These are phyloP conservation scores for Monosporozyma solicola DNA, from an alignment of 805 yeast species.

Conservation along the genomic window DNA sequence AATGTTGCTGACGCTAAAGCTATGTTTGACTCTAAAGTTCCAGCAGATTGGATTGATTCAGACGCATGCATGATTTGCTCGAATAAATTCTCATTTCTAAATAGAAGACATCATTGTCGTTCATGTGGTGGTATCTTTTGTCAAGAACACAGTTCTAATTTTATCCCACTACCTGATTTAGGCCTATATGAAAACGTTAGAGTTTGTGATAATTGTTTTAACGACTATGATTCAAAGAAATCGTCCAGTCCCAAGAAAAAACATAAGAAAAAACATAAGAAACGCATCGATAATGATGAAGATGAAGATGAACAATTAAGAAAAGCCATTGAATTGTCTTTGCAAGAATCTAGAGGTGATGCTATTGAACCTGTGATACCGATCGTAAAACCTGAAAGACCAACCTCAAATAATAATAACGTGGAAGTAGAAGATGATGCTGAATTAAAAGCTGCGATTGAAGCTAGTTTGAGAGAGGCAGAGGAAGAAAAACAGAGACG, in stretches of 20 bases:
- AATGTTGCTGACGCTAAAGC: constrained; percentile 22
- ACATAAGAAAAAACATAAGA: constrained; percentile 19
- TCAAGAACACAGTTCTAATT: constrained; percentile 72
- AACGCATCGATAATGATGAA: constrained; percentile 30
- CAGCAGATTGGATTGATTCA: constrained; percentile 96
- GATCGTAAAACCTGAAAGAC: constrained; percentile 8
- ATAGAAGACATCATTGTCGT: constrained; percentile 93
- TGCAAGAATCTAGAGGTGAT: constrained; percentile 39
- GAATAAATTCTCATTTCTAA: constrained; percentile 64
- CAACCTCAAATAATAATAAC: constrained; percentile 7
- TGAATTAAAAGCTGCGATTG: constrained; percentile 89
- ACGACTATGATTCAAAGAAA: constrained; percentile 41
- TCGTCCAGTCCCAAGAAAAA: constrained; percentile 9
- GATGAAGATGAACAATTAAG: constrained; percentile 72
- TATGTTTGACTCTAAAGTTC: constrained; percentile 80
- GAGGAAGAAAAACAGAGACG: constrained; percentile 33
- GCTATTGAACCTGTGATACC: constrained; percentile 24
- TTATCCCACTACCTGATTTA: constrained; percentile 62
- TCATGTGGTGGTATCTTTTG: constrained; percentile 95
- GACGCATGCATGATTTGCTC: constrained; percentile 95
- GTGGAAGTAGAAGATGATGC: constrained; percentile 76
- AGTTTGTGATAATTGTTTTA: constrained; percentile 85
- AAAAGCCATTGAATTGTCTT: constrained; percentile 69
- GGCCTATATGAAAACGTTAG: constrained; percentile 87
- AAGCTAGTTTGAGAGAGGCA: constrained; percentile 75